Base-by-base conservation (phyloP, 352 stramenopile species). In the Phytophthora rubi region DNA sequence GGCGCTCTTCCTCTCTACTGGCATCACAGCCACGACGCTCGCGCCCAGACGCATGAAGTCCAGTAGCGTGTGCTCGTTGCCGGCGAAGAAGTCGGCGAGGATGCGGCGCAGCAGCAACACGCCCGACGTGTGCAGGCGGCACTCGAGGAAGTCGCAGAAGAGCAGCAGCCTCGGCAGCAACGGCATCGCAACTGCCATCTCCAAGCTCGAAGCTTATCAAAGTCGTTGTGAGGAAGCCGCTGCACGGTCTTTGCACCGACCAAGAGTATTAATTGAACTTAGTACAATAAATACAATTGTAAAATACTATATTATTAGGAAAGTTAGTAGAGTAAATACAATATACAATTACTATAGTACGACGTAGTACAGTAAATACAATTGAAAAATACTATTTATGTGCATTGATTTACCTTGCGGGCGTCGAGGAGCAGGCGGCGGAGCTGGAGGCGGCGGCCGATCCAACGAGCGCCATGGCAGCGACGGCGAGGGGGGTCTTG, bases 91-190 rank as follows among this genome's bases (percentile, higher is more conserved):
- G 35, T 83, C 76, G 28, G 12, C 10, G 16, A 76, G 39, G 12
- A 83, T 71, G 39, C 63, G 70, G 35, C 70, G 66, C 37, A 83
- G 47, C 45, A 83, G 53, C 55, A 44, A n/a, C 6, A 83, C 32
- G 49, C 59, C 81, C 49, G 53, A 52, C 42, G 70, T 81, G 18
- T 68, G 61, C 28, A 81, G 32, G 35, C 67, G 67, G 15, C 60
- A 58, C 66, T 81, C 70, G 15, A 83, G 65, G 56, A 73, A 83
- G 23, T 74, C 70, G 66, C 67, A 79, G 63, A 83, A 81, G 37
- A 59, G 45, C 49, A 77, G 51, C 54, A 74, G 58, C 18, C 2
- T 59, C 47, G 35, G 2, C 21, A 65, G 44, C 28, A 53, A 56
- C 18, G 23, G 6, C 58, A 73, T 70, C 37, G 18, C 9, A 7